phyloP scores from a whole-genome alignment of 305 asterid species.

The Fraxinus xanthoxyloides region DNA sequence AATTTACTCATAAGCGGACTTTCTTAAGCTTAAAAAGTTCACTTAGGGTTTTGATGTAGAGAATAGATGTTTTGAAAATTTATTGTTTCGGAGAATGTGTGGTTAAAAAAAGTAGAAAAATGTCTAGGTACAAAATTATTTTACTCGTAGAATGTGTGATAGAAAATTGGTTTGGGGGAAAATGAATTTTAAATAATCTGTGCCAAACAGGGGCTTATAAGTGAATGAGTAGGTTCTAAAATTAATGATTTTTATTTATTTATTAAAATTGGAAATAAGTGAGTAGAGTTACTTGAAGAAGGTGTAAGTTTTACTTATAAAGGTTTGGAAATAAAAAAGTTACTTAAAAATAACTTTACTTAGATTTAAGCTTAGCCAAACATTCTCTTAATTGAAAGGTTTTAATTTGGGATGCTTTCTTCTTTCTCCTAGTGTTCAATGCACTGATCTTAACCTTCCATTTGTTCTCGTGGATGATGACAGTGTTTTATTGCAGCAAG shows the following conservation, averaged over 20 bases:
- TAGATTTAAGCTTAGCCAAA: neutral
- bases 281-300: neutral
- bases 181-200: neutral
- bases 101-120: neutral
- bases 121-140: neutral
- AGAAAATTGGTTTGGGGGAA: neutral
- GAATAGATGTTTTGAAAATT: neutral
- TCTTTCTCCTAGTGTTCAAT: neutral
- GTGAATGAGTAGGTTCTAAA: neutral
- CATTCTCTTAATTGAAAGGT: neutral
- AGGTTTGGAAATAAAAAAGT: neutral
- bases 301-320: neutral
- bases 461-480: neutral
- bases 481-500: constrained; percentile 43
- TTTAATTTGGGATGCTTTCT: neutral
- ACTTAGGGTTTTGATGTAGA: neutral
- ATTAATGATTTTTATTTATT: neutral
- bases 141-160: neutral
- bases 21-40: neutral
- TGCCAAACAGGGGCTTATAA: neutral
- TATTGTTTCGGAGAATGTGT: neutral
- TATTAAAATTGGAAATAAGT: neutral
- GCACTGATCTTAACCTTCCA: constrained; percentile 2
- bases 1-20: neutral
- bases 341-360: neutral